phyloP scores from a whole-genome alignment of 2,329 filamentous ascomycete species.

The Fusarium circinatum region DNA sequence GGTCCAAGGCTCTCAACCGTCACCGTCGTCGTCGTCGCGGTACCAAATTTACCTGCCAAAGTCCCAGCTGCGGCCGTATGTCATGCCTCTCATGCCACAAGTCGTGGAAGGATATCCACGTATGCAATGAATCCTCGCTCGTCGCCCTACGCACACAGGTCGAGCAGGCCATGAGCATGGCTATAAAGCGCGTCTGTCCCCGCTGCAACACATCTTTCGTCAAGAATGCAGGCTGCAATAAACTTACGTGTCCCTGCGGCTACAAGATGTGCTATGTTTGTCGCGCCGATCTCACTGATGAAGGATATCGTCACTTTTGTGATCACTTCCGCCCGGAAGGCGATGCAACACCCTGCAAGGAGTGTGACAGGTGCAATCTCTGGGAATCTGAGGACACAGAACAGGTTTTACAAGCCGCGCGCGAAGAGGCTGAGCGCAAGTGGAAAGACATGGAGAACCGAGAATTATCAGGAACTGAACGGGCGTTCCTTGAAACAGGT shows the following conservation, averaged over 20 bases:
- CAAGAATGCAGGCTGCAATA: slow-evolving; percentile 95
- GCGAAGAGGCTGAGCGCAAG: slow-evolving; percentile 75
- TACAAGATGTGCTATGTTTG: slow-evolving; percentile 99
- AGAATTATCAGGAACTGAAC: slow-evolving; percentile 65
- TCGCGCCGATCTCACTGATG: slow-evolving; percentile 76
- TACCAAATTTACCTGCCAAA: slow-evolving; percentile 80
- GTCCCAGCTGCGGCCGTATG: slow-evolving; percentile 70
- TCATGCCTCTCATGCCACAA: slow-evolving; percentile 88
- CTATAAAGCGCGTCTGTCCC: slow-evolving; percentile 94
- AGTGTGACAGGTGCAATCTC: slow-evolving; percentile 85
- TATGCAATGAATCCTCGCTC: slow-evolving; percentile 86
- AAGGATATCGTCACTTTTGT: slow-evolving; percentile 95
- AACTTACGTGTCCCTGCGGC: slow-evolving; percentile 92
- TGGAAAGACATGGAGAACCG: slow-evolving; percentile 75
- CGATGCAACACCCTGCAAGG: slow-evolving; percentile 74
- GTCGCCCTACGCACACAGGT: slow-evolving; percentile 87
- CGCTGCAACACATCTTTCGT: slow-evolving; percentile 92
- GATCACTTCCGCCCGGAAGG: slow-evolving; percentile 90
- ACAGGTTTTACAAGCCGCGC: slow-evolving; percentile 72
- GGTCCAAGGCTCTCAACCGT: slow-evolving; percentile 71
- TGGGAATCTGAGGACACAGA: slow-evolving; percentile 81
- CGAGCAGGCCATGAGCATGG: slow-evolving; percentile 91
- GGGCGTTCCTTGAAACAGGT: slow-evolving; percentile 66
- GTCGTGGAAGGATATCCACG: slow-evolving; percentile 87
- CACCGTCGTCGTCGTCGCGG: slow-evolving; percentile 77